These are phyloP conservation scores for Avicennia marina DNA, from an alignment of 257 asterid species.

Conservation along the genomic window DNA sequence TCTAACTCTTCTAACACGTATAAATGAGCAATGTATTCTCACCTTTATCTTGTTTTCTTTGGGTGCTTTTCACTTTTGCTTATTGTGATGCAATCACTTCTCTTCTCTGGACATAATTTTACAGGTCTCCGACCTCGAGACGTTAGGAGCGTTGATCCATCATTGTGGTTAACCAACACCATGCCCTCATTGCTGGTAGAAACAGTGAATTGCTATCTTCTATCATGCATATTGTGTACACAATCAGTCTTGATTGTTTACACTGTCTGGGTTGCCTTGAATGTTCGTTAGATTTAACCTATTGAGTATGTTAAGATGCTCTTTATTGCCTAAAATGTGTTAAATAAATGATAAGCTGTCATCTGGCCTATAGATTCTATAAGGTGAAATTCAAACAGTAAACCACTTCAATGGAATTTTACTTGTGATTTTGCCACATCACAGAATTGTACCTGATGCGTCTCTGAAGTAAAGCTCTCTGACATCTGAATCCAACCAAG, in stretches of 20 bases:
- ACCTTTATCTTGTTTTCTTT: neutral
- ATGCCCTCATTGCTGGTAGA: constrained; percentile 92
- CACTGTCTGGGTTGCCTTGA: no score
- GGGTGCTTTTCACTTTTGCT: no score
- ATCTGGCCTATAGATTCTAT: neutral
- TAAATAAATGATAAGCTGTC: neutral
- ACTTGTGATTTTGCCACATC: no score
- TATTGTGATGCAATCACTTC: constrained; percentile 3
- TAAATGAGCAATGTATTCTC: no score
- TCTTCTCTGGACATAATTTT: constrained; percentile 9
- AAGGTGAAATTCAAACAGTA: neutral
- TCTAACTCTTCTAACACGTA: no score
- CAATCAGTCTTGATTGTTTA: neutral
- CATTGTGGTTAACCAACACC: constrained; percentile 93
- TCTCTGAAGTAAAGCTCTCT: constrained; percentile 1
- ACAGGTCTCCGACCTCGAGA: constrained; percentile 97
- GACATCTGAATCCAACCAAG: neutral
- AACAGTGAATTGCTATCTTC: constrained; percentile 5
- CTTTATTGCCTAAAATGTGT: constrained; percentile 4
- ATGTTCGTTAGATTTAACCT: no score
- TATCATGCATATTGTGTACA: no score
- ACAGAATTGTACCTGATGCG: constrained; percentile 3
- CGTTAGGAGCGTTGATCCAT: constrained; percentile 96
- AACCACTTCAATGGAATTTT: neutral
- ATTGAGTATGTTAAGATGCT: neutral